Evolutionary conservation across 2,329 filamentous ascomycete genomes (phyloP).

Genomic region (Pseudodiploospora longispora): DNA sequence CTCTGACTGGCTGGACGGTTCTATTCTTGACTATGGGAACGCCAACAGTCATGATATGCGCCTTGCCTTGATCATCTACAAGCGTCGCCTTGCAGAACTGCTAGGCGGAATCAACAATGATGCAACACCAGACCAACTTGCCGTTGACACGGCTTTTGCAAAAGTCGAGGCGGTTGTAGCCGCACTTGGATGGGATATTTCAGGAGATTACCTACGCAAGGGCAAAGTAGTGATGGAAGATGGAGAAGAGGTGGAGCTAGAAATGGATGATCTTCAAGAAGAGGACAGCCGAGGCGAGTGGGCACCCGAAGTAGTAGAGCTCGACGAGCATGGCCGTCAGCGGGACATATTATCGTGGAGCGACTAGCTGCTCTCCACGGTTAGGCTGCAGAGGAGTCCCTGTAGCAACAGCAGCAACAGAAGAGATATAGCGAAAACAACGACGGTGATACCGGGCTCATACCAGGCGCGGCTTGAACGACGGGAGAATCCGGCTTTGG

Average conservation of each 20-base stretch:
- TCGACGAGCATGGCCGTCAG: slow-evolving; percentile 45
- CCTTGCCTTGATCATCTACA: slow-evolving; percentile 45
- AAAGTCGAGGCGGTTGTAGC: slow-evolving; percentile 24
- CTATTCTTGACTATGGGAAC: slow-evolving; percentile 31
- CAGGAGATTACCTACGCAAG: slow-evolving; percentile 38
- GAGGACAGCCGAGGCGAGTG: slow-evolving; percentile 49
- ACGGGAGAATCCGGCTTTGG: no score
- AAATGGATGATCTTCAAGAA: slow-evolving; percentile 41
- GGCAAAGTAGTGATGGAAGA: slow-evolving; percentile 45
- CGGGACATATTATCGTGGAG: slow-evolving; percentile 43
- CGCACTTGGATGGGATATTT: slow-evolving; percentile 49
- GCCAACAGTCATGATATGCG: slow-evolving; percentile 29
- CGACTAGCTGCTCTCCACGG: slow-evolving; percentile 16
- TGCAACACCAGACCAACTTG: slow-evolving; percentile 32
- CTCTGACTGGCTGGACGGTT: slow-evolving; percentile 38
- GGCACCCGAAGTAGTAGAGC: slow-evolving; percentile 43
- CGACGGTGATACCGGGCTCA: no score
- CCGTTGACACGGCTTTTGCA: slow-evolving; percentile 39
- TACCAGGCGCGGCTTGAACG: no score
- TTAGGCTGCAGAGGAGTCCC: not conserved
- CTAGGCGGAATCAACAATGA: slow-evolving; percentile 27
- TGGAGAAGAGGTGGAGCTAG: slow-evolving; percentile 40
- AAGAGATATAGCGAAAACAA: no score
- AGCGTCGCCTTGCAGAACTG: slow-evolving; percentile 41
- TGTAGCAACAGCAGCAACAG: no score